These are phyloP conservation scores for Metschnikowia santaceciliae DNA, from an alignment of 805 yeast genomes.

Conservation along the genomic window DNA sequence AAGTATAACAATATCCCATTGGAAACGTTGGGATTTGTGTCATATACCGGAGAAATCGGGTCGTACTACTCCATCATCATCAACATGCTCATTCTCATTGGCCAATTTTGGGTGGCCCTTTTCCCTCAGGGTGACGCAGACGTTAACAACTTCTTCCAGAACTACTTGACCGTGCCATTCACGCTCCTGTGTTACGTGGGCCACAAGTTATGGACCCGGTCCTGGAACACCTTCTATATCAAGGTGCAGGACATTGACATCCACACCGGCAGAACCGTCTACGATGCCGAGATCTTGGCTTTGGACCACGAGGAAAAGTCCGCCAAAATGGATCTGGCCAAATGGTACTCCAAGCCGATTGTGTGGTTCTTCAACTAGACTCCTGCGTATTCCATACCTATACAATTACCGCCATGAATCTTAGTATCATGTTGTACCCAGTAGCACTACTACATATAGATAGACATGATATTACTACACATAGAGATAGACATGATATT, in stretches of 20 bases:
- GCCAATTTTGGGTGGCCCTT: conserved; percentile 44
- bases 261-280: conserved; percentile 19
- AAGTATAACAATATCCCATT: conserved; percentile 21
- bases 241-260: conserved; percentile 22
- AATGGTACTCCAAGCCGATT: conserved; percentile 14
- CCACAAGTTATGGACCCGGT: conserved; percentile 22
- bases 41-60: conserved; percentile 40
- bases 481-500: too few species aligned
- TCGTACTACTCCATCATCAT: conserved; percentile 31
- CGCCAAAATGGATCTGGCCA: conserved; percentile 14
- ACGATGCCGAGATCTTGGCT: conserved; percentile 22
- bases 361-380: conserved; percentile 18
- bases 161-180: conserved; percentile 26
- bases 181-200: conserved; percentile 21
- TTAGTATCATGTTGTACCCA: too few species aligned
- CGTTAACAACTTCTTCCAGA: conserved; percentile 27
- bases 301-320: conserved; percentile 22
- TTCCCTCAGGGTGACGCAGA: conserved; percentile 28
- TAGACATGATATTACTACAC: too few species aligned
- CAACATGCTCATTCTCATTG: conserved; percentile 34
- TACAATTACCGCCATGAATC: too few species aligned
- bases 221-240: conserved; percentile 21
- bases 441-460: too few species aligned
- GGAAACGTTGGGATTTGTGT: conserved; percentile 23
- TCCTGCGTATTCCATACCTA: too few species aligned